Base-by-base conservation (phyloP, 805 yeast species). In the Komagataella phaffii region DNA sequence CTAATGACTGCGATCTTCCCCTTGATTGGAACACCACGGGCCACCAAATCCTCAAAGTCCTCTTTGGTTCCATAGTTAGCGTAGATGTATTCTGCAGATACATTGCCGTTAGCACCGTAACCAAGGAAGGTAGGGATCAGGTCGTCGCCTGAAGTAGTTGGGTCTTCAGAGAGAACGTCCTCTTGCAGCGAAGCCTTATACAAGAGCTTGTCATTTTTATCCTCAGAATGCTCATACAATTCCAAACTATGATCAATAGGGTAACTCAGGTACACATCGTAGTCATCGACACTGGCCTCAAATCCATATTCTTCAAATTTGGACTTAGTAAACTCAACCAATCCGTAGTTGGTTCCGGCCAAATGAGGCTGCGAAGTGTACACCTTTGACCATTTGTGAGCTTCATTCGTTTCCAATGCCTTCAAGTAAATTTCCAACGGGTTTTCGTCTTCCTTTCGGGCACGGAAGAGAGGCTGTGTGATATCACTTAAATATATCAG, bases 41-140 rank as follows among this genome's bases (percentile, higher is more conserved):
- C 62, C 3, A 61, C 67, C 52, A 85, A 68, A 3, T 61, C 53
- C 23, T 73, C 75, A 53, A 76, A 85, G 59, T 85, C 93, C 50
- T 73, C 73, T 51, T 65, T 68, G 3, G 79, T 72, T 52, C 93
- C 93, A 63, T 79, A 83, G 62, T 85, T 83, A 49, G 80, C 88
- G 62, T 77, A 85, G 3, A 85, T 73, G 54, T 74, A 77, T 54
- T 76, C 68, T 1, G 80, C 85, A 3, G 88, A 83, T 47, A 80
- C 86, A 58, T 84, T 83, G 45, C 93, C 95, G 52, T 76, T 73
- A 7, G 86, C 89, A 3, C 87, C 80, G 59, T 83, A 85, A 1
- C 88, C 89, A 61, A 83, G 82, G 68, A 85, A 86, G 0, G 88
- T 81, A 12, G 89, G 90, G 23, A 83, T 74, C 43, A 72, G 64